phyloP scores from a whole-genome alignment of 1,284 basidiomycete genomes.

The Sanguinoderma infundibulare region DNA sequence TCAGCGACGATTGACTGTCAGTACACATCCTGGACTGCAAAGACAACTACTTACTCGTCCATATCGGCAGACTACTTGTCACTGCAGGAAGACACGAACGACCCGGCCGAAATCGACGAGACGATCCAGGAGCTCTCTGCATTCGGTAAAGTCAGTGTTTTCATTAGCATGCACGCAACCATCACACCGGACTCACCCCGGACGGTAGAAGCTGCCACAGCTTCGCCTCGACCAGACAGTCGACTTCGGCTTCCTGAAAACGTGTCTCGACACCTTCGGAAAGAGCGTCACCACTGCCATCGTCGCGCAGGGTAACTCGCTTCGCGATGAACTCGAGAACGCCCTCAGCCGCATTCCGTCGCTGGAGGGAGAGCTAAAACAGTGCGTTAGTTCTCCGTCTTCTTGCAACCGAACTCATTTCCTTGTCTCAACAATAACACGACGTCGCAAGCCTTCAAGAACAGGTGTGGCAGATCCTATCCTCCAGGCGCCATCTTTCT shows the following conservation, averaged over 20 bases:
- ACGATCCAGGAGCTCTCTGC: background rate
- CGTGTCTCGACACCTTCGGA: background rate
- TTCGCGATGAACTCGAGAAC: background rate
- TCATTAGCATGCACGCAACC: background rate
- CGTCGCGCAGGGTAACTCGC: background rate
- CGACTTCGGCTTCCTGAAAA: background rate
- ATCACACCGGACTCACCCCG: background rate
- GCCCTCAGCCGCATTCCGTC: background rate
- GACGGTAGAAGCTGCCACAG: background rate
- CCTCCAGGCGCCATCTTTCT: too few species aligned
- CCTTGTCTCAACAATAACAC: background rate
- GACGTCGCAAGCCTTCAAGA: background rate
- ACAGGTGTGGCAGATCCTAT: background rate
- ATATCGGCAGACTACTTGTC: background rate
- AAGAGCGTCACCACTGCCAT: too few species aligned
- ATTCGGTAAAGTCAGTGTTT: background rate
- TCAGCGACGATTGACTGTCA: background rate
- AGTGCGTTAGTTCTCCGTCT: background rate
- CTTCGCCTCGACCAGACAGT: background rate
- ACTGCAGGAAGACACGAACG: background rate
- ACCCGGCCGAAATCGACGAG: background rate
- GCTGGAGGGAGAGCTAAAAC: background rate
- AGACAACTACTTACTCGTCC: background rate
- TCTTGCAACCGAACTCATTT: background rate
- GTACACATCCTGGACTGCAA: background rate